phyloP scores from a whole-genome alignment of 345 rosid species.

The Toxicodendron radicans region DNA sequence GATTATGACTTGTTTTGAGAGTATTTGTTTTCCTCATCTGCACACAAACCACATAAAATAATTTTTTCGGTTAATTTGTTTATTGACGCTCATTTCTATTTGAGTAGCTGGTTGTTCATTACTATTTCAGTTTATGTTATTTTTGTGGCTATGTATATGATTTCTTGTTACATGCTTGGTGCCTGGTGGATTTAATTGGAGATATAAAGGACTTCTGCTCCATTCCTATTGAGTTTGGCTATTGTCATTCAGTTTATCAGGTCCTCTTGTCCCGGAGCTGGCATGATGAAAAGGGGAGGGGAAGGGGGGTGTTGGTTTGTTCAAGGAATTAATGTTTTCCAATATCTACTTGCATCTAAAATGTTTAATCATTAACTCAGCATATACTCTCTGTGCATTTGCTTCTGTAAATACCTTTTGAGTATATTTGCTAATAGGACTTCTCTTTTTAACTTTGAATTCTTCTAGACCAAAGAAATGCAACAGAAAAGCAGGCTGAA shows the following conservation, averaged over 20 bases:
- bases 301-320: not conserved
- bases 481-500: conserved; percentile 46
- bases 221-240: not conserved
- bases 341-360: not conserved
- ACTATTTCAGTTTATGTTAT: not conserved
- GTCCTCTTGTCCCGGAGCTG: not conserved
- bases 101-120: not conserved
- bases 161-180: not conserved
- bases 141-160: not conserved
- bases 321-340: conserved; percentile 1
- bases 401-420: not conserved
- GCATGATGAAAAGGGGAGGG: too few relatives aligned
- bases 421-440: conserved; percentile 7
- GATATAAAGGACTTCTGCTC: not conserved
- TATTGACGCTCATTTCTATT: not conserved
- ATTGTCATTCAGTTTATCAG: not conserved
- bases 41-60: not conserved
- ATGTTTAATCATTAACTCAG: not conserved
- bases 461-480: conserved; percentile 53
- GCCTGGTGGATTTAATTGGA: not conserved
- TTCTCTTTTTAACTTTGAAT: conserved; percentile 9
- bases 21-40: not conserved
- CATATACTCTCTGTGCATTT: not conserved
- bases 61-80: not conserved
- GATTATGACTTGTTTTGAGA: not conserved